Conservation (phyloP, 2,329 filamentous ascomycete species). For the Xylariaceae sp. region DNA sequence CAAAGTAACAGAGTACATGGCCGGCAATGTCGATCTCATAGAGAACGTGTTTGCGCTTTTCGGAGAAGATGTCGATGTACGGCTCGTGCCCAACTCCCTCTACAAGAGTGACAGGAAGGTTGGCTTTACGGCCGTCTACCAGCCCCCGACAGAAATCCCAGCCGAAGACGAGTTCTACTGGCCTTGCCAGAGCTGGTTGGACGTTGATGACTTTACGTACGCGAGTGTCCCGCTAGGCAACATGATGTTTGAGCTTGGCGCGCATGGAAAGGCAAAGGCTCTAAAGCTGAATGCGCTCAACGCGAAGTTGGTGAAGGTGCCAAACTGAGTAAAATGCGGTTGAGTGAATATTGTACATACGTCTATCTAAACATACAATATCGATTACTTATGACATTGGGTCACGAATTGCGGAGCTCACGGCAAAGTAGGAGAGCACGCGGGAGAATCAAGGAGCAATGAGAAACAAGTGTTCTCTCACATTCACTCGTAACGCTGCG, state of each 20-base stretch:
- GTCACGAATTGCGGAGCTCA: too few species aligned
- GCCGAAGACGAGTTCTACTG: slow-evolving; percentile 11
- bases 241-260: slow-evolving; percentile 6
- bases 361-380: slow-evolving; percentile 3
- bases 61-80: slow-evolving; percentile 5
- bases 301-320: neutral
- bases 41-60: slow-evolving; percentile 7
- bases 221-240: slow-evolving; percentile 8
- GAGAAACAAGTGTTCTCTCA: too few species aligned
- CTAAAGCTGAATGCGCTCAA: slow-evolving; percentile 4
- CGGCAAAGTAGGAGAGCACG: too few species aligned
- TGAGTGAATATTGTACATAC: neutral
- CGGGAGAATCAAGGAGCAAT: too few species aligned
- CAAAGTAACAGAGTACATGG: slow-evolving; percentile 6
- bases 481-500: too few species aligned
- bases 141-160: slow-evolving; percentile 2
- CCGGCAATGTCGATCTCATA: slow-evolving; percentile 5
- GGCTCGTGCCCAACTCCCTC: slow-evolving; percentile 7
- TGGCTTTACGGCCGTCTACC: slow-evolving; percentile 6
- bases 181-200: slow-evolving; percentile 9
- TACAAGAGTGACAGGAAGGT: slow-evolving; percentile 1
- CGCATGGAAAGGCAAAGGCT: slow-evolving; percentile 2
- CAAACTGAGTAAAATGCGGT: too few species aligned
- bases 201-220: slow-evolving; percentile 10
- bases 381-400: too few species aligned